phyloP scores from a whole-genome alignment of 2,329 filamentous ascomycete genomes.

The Ophiosphaerella korrae region DNA sequence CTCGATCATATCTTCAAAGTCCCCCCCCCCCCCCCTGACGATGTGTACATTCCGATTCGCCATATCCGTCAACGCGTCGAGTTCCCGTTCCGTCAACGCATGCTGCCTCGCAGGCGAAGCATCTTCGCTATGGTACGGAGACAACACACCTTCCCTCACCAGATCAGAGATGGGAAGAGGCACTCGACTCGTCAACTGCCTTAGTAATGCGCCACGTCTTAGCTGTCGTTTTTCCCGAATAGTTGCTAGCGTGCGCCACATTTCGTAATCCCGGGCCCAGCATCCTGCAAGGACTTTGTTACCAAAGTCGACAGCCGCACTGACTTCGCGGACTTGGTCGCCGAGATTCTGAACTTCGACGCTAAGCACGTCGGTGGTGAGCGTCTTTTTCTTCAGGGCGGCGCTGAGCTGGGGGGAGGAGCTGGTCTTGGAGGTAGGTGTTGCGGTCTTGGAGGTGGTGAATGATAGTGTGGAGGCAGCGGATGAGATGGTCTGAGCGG shows the following conservation, averaged over 20 bases:
- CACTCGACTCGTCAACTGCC: constrained; percentile 1
- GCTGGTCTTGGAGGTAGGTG: constrained; percentile 17
- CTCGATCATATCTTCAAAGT: constrained; percentile 23
- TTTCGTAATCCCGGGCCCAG: constrained; percentile 22
- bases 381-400: constrained; percentile 9
- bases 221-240: constrained; percentile 5
- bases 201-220: neutral
- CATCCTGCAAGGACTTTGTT: constrained; percentile 13
- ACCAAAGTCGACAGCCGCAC: constrained; percentile 9
- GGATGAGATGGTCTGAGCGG: constrained; percentile 9
- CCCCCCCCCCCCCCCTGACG: constrained; percentile 24
- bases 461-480: constrained; percentile 13
- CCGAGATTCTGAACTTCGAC: neutral
- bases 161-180: no score
- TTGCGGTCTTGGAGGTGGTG: constrained; percentile 14
- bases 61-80: constrained; percentile 14
- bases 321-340: constrained; percentile 9
- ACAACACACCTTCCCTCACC: neutral
- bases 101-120: neutral
- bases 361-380: constrained; percentile 1
- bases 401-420: constrained; percentile 16
- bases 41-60: constrained; percentile 23
- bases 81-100: constrained; percentile 4
- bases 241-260: constrained; percentile 10
- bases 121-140: neutral